Conservation (phyloP, 768 basidiomycete species). For the Boletus pseudo-olivaceus region DNA sequence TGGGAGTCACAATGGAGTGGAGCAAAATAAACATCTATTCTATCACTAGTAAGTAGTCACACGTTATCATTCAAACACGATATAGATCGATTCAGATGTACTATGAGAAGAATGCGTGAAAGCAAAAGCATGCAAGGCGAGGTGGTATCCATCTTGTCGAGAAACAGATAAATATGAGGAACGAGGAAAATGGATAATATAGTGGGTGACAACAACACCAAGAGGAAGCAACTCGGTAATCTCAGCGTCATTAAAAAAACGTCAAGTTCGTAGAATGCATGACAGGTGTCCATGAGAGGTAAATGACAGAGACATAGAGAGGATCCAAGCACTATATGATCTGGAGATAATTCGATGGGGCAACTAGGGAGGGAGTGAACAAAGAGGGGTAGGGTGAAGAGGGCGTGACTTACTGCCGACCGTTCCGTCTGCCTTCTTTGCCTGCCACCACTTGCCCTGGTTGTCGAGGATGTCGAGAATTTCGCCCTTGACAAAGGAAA, state of each 20-base stretch:
- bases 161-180: conserved; percentile 27
- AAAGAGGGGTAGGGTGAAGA: neutral
- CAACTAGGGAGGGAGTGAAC: conserved; percentile 47
- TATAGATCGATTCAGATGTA: conserved; percentile 1
- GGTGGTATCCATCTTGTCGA: conserved; percentile 32
- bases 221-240: conserved; percentile 11
- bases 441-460: conserved; percentile 93
- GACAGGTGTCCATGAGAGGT: conserved; percentile 24
- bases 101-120: conserved; percentile 3
- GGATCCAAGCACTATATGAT: conserved; percentile 50
- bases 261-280: conserved; percentile 31
- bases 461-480: conserved; percentile 90
- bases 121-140: conserved; percentile 17
- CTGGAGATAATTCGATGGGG: conserved; percentile 83
- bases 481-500: conserved; percentile 91
- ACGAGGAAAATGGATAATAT: conserved; percentile 29
- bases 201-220: conserved; percentile 28
- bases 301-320: conserved; percentile 7
- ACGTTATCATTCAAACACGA: neutral
- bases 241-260: conserved; percentile 30
- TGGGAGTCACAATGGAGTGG: neutral
- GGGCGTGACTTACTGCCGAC: conserved; percentile 63
- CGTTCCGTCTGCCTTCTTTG: conserved; percentile 70
- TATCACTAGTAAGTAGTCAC: conserved; percentile 1
- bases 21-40: neutral